These are phyloP conservation scores for Purshia tridentata DNA, from an alignment of 306 rosid species.

Conservation along the genomic window DNA sequence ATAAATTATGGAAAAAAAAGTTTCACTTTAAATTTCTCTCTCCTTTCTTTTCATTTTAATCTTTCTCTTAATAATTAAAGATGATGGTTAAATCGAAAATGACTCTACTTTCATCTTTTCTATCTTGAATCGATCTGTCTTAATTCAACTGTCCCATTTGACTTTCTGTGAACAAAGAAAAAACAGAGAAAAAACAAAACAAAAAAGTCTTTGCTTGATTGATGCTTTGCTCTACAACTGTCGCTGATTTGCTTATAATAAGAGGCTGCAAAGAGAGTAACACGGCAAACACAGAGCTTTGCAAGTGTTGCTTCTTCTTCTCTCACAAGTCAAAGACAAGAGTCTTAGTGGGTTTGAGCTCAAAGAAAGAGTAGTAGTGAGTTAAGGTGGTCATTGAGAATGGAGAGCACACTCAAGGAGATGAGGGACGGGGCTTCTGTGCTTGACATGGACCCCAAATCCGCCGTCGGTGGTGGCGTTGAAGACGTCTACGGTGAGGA, in stretches of 20 bases:
- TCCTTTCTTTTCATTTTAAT: background rate
- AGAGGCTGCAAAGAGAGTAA: background rate
- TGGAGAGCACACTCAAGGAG: slow-evolving; percentile 67
- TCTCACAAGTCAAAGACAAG: background rate
- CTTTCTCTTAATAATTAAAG: background rate
- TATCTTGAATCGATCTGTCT: too few species aligned
- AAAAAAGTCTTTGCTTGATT: background rate
- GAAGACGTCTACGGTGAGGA: slow-evolving; percentile 90
- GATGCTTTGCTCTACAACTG: background rate
- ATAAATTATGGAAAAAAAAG: background rate
- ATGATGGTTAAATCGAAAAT: background rate
- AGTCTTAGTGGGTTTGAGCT: background rate
- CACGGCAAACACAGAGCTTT: background rate
- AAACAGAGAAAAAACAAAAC: background rate
- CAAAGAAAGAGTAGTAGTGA: too few species aligned
- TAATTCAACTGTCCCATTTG: slow-evolving; percentile 7
- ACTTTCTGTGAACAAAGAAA: background rate
- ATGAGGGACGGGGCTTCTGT: slow-evolving; percentile 61
- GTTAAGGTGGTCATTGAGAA: slow-evolving; percentile 15
- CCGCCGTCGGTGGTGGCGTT: slow-evolving; percentile 74
- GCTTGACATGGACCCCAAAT: slow-evolving; percentile 70
- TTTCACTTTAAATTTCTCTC: background rate
- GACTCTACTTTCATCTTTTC: slow-evolving; percentile 12
- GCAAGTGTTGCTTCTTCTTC: background rate
- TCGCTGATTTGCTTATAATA: too few species aligned